Conservation (phyloP, 2,329 filamentous ascomycete genomes). For the Xylariomycetidae sp. region DNA sequence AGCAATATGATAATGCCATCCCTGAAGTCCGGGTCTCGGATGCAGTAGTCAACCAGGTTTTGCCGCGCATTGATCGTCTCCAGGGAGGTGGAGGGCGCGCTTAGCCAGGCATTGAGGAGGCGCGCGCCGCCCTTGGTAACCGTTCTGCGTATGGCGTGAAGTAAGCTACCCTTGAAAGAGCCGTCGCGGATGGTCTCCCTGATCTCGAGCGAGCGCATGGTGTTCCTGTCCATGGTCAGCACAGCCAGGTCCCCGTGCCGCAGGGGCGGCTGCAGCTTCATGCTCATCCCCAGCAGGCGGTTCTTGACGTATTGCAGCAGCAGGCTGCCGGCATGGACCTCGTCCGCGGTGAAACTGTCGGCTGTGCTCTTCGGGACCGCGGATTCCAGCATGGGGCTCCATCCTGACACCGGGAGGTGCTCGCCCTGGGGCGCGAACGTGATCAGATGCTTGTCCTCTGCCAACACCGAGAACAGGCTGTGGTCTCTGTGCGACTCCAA, state of each 20-base stretch:
- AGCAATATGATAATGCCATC: slow-evolving; percentile 67
- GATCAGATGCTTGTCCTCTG: slow-evolving; percentile 70
- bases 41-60: slow-evolving; percentile 74
- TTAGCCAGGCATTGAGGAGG: slow-evolving; percentile 78
- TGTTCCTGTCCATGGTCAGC: slow-evolving; percentile 91
- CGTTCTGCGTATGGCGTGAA: slow-evolving; percentile 85
- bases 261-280: slow-evolving; percentile 79
- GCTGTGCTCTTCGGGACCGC: slow-evolving; percentile 52
- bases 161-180: slow-evolving; percentile 71
- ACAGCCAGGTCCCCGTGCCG: slow-evolving; percentile 70
- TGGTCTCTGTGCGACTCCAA: slow-evolving; percentile 55
- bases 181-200: slow-evolving; percentile 80
- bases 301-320: slow-evolving; percentile 82
- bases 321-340: slow-evolving; percentile 72
- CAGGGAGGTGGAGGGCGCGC: slow-evolving; percentile 85
- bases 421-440: slow-evolving; percentile 59
- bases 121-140: slow-evolving; percentile 88
- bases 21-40: slow-evolving; percentile 61
- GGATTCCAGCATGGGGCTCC: slow-evolving; percentile 73
- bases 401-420: slow-evolving; percentile 53
- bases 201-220: slow-evolving; percentile 83
- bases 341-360: slow-evolving; percentile 58
- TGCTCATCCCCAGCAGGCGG: slow-evolving; percentile 69
- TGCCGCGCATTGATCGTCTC: slow-evolving; percentile 73
- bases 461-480: slow-evolving; percentile 61